Conservation (phyloP, 768 basidiomycete genomes). For the Mrakia blollopis region DNA sequence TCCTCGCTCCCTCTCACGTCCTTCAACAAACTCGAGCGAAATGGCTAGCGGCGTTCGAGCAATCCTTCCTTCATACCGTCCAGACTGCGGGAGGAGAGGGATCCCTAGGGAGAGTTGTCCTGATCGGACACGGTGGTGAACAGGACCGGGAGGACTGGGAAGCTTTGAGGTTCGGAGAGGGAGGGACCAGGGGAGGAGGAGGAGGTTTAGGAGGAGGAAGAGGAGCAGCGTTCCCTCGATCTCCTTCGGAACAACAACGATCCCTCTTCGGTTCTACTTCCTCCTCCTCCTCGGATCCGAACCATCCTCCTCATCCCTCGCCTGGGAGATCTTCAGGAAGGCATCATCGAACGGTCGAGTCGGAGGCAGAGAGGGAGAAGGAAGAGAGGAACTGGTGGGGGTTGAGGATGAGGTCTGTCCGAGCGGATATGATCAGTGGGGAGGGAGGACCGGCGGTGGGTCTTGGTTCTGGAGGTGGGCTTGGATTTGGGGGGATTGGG, state of each 20-base stretch:
- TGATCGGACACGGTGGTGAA: not conserved
- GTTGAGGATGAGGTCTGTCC: constrained; percentile 58
- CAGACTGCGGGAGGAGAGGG: too few species aligned
- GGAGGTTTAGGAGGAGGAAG: too few species aligned
- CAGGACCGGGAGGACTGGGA: too few species aligned
- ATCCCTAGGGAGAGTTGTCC: not conserved
- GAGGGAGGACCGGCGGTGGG: not conserved
- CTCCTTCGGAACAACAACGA: constrained; percentile 45
- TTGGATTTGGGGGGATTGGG: not conserved
- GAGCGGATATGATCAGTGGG: constrained; percentile 33
- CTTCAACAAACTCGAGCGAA: constrained; percentile 40
- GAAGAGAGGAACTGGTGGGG: constrained; percentile 75
- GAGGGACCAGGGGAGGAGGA: too few species aligned
- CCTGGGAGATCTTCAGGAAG: not conserved
- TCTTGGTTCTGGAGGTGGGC: not conserved
- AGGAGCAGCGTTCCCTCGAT: constrained; percentile 39
- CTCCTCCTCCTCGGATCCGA: constrained; percentile 44
- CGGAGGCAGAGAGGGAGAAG: constrained; percentile 51
- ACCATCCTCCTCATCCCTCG: not conserved
- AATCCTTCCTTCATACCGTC: constrained; percentile 41
- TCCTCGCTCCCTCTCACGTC: constrained; percentile 27
- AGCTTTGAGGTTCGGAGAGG: not conserved
- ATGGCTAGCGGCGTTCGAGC: constrained; percentile 57
- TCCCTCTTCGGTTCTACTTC: constrained; percentile 44
- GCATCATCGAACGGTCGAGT: constrained; percentile 41